Conservation (phyloP, 495 filamentous ascomycete species). For the Letharia lupina region DNA sequence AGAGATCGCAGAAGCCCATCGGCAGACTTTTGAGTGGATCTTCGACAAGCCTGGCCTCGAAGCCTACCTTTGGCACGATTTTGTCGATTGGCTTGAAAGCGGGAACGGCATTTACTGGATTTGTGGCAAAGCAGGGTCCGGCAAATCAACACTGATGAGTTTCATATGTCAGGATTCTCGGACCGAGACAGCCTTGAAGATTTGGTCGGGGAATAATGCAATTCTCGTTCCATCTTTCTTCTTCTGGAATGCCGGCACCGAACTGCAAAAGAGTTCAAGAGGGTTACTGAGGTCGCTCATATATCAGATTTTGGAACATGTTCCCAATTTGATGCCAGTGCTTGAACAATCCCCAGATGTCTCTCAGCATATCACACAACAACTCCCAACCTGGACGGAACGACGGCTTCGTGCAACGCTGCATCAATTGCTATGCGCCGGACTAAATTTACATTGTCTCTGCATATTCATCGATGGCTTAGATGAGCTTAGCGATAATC, state of each 20-base stretch:
- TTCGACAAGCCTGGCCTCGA: conserved; percentile 16
- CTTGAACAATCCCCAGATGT: background rate
- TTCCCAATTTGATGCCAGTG: background rate
- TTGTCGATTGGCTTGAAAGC: conserved; percentile 30
- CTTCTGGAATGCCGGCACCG: conserved; percentile 27
- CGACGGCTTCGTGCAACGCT: background rate
- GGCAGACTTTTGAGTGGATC: conserved; percentile 32
- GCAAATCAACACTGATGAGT: conserved; percentile 41
- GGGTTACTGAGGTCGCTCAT: conserved; percentile 32
- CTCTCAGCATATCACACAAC: background rate
- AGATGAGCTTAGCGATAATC: background rate
- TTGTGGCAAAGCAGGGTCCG: conserved; percentile 36
- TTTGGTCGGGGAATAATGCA: background rate
- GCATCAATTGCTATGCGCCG: background rate
- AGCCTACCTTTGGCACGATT: conserved; percentile 21
- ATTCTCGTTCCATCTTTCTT: conserved; percentile 28
- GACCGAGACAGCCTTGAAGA: conserved; percentile 11
- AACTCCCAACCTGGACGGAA: background rate
- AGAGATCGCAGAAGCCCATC: conserved; percentile 21
- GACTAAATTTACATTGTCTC: background rate
- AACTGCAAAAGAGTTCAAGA: conserved; percentile 22
- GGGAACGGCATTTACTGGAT: conserved; percentile 33
- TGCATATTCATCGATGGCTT: background rate
- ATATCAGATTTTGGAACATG: conserved; percentile 24
- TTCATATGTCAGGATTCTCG: conserved; percentile 23